phyloP scores from a whole-genome alignment of 2,329 filamentous ascomycete genomes.

The Apiospora aurea region DNA sequence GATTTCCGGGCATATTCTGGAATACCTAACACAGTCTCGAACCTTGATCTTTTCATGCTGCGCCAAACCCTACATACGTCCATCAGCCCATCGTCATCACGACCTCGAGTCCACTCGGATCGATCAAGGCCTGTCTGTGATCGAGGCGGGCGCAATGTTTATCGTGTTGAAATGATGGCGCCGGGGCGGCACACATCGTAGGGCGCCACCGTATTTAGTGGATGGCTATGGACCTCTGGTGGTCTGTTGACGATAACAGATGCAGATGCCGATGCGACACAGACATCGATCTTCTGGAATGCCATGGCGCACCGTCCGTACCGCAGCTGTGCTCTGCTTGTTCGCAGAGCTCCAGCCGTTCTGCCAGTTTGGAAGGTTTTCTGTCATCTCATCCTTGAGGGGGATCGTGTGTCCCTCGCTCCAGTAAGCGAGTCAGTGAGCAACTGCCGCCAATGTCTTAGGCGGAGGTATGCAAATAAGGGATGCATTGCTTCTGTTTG shows the following conservation, averaged over 20 bases:
- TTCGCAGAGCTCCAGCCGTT: neutral
- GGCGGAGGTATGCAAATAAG: neutral
- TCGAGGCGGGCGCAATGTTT: neutral
- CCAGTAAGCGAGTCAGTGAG: constrained; percentile 2
- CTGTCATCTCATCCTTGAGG: neutral
- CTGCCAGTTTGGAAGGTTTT: neutral
- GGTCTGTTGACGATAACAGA: constrained; percentile 10
- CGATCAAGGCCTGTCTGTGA: neutral
- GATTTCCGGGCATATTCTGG: neutral
- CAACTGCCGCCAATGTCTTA: neutral
- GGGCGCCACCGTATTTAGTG: constrained; percentile 14
- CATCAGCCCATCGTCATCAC: constrained; percentile 6
- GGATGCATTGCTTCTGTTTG: neutral
- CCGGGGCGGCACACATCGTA: neutral
- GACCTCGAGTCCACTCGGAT: neutral
- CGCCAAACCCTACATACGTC: neutral
- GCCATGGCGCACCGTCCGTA: neutral
- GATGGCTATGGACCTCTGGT: neutral
- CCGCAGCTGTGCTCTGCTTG: neutral
- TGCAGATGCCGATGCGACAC: neutral
- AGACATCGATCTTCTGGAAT: constrained; percentile 1
- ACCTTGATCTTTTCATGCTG: neutral
- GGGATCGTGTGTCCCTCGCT: neutral
- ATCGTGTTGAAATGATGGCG: constrained; percentile 6
- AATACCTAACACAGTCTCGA: constrained; percentile 2